Conservation (phyloP, 2,329 filamentous ascomycete genomes). For the Clarireedia monteithiana region DNA sequence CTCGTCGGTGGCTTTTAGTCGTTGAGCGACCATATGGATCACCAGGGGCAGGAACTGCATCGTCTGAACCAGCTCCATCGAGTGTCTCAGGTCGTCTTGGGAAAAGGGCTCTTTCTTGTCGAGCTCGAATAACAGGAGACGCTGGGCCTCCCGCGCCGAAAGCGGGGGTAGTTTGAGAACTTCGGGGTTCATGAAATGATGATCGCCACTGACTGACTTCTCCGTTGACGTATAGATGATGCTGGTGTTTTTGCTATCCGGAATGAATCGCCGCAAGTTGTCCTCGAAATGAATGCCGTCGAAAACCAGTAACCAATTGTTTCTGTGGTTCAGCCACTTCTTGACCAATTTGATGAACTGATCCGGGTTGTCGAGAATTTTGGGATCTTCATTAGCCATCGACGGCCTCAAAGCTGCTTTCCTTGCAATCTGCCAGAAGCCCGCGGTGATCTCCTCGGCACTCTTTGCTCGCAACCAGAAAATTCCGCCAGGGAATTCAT, state of each 20-base stretch:
- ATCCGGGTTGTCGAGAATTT: constrained; percentile 27
- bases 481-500: constrained; percentile 55
- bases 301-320: constrained; percentile 61
- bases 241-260: constrained; percentile 52
- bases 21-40: constrained; percentile 57
- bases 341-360: constrained; percentile 50
- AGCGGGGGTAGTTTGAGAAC: constrained; percentile 48
- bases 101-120: constrained; percentile 46
- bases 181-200: constrained; percentile 50
- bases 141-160: constrained; percentile 48
- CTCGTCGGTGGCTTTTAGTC: constrained; percentile 52
- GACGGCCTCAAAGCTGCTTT: constrained; percentile 39
- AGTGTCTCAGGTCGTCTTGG: constrained; percentile 46
- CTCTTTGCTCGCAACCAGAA: constrained; percentile 64
- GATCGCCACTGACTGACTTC: constrained; percentile 45
- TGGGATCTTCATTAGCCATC: constrained; percentile 26
- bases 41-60: constrained; percentile 60
- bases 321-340: constrained; percentile 51
- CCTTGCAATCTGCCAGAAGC: constrained; percentile 59
- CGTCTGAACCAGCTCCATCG: constrained; percentile 53
- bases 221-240: constrained; percentile 64
- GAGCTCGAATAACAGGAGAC: constrained; percentile 54
- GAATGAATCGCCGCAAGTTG: constrained; percentile 53
- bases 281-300: constrained; percentile 58
- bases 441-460: constrained; percentile 48